A percentile compares a stretch with the other conserved stretches of the same genome.
These are phyloP conservation scores for Apiospora saccharicola DNA, from an alignment of 2,329 filamentous ascomycete genomes.

Conservation along the genomic window DNA sequence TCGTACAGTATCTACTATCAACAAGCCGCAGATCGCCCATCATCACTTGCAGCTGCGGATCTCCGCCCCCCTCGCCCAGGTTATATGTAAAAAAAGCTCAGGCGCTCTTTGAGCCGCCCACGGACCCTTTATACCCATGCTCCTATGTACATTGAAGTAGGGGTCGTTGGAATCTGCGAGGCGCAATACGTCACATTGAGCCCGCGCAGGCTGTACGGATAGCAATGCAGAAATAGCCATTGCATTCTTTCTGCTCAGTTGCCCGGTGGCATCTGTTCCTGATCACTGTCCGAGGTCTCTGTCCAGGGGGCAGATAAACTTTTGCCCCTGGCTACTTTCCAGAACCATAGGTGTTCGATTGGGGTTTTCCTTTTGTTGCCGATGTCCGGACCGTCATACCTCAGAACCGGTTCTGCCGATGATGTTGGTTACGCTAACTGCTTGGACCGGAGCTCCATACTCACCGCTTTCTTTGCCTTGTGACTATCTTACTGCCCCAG, in stretches of 20 bases:
- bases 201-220: not conserved
- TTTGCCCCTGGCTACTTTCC: not conserved
- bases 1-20: constrained; percentile 3
- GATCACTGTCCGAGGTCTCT: not conserved
- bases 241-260: not conserved
- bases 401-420: constrained; percentile 18
- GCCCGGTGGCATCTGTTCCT: not conserved
- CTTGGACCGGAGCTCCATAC: not conserved
- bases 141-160: not conserved
- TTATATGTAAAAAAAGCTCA: not conserved
- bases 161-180: constrained; percentile 15
- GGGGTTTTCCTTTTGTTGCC: not conserved
- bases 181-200: not conserved
- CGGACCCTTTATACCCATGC: not conserved
- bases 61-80: constrained; percentile 4
- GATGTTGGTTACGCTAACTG: constrained; percentile 2
- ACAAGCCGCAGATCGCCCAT: constrained; percentile 3
- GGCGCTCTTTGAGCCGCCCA: constrained; percentile 4
- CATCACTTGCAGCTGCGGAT: constrained; percentile 13
- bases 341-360: not conserved
- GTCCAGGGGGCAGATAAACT: not conserved
- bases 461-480: constrained; percentile 8
- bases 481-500: not conserved
- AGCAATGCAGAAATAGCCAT: not conserved
- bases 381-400: constrained; percentile 5